Percentiles rank a stretch among this genome's conserved stretches.
phyloP scores from a whole-genome alignment of 176 grass and related monocot genomes.

The Aegilops sharonensis region DNA sequence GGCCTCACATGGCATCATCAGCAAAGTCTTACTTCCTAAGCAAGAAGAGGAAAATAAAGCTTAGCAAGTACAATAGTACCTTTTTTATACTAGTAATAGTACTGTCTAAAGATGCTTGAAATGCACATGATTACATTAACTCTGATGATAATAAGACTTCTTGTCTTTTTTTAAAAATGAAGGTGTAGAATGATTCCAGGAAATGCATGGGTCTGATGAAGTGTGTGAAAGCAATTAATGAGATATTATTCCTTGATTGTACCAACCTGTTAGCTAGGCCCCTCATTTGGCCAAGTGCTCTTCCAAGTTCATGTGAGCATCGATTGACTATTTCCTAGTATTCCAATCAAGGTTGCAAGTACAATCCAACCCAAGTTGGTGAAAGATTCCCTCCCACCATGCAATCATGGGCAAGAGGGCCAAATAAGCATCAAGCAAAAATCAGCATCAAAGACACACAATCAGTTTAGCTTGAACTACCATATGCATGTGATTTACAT shows the following conservation, averaged over 20 bases:
- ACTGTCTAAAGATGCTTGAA: background rate
- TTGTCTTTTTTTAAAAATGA: background rate
- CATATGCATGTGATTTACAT: conserved; percentile 28
- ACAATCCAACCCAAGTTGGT: conserved; percentile 23
- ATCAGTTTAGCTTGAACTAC: conserved; percentile 33
- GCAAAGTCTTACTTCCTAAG: conserved; percentile 5
- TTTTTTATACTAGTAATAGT: background rate
- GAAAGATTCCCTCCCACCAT: conserved; percentile 40
- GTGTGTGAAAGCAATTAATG: conserved; percentile 5
- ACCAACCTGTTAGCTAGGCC: background rate
- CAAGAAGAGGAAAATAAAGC: background rate
- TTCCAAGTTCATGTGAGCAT: conserved; percentile 33
- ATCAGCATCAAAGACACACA: conserved; percentile 3
- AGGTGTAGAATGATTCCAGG: background rate
- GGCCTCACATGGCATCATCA: conserved; percentile 35
- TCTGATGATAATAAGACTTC: background rate
- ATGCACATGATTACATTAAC: background rate
- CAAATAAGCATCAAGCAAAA: background rate
- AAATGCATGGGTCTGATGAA: conserved; percentile 13
- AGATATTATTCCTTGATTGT: conserved; percentile 26
- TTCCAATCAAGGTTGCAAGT: conserved; percentile 25
- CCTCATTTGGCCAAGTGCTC: background rate
- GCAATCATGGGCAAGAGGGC: conserved; percentile 36
- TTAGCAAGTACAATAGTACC: background rate
- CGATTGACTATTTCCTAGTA: conserved; percentile 7